Conservation (phyloP, 176 grass and related monocot species). For the Neostapfia colusana region DNA sequence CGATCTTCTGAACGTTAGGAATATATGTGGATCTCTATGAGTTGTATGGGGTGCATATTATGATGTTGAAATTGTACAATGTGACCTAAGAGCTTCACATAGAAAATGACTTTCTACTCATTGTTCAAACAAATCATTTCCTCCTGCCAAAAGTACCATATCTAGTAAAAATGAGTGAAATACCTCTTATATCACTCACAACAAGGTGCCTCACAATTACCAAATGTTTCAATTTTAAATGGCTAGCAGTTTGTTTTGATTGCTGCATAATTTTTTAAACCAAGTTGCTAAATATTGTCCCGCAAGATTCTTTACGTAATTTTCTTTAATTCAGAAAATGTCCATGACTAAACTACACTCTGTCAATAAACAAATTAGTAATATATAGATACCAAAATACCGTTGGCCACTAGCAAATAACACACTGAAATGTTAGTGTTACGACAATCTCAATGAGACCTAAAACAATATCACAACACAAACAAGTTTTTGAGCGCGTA, state of each 20-base stretch:
- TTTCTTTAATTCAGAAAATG: not conserved
- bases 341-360: not conserved
- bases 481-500: not conserved
- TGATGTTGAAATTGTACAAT: not conserved
- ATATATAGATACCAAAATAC: not conserved
- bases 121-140: not conserved
- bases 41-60: conserved; percentile 14
- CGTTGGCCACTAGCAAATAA: not conserved
- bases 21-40: conserved; percentile 37
- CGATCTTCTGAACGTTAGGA: conserved; percentile 25
- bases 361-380: not conserved
- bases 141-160: not conserved
- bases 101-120: not conserved
- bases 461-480: not conserved
- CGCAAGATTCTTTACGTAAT: not conserved
- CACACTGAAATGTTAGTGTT: not conserved
- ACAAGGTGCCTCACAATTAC: not conserved
- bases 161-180: not conserved
- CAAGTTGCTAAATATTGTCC: not conserved
- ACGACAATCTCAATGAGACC: not conserved
- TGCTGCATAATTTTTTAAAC: not conserved
- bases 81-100: not conserved
- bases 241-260: not conserved
- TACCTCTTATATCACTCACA: not conserved
- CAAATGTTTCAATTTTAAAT: not conserved